Conservation (phyloP, 495 filamentous ascomycete genomes). For the Diplogelasinospora grovesii region DNA sequence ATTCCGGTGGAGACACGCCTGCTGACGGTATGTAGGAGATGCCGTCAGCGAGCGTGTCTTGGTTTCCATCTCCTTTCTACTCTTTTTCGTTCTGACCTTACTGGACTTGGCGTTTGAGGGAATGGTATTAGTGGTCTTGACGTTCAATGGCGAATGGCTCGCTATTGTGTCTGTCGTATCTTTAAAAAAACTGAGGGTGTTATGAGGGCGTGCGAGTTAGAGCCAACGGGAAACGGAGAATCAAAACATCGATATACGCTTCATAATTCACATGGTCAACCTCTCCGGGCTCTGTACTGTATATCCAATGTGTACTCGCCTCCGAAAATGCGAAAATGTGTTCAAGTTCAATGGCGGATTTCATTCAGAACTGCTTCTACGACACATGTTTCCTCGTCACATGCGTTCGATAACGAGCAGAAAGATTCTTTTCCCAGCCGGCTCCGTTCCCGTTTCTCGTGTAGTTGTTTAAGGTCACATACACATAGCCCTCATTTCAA, state of each 20-base stretch:
- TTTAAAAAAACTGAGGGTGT: too few relatives aligned
- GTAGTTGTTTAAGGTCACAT: too few relatives aligned
- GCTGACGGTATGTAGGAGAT: conserved; percentile 9
- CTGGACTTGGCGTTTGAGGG: not conserved
- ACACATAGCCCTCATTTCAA: too few relatives aligned
- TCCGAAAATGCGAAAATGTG: conserved; percentile 5
- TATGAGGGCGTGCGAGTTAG: too few relatives aligned
- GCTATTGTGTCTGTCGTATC: too few relatives aligned
- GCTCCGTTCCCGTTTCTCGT: conserved; percentile 43
- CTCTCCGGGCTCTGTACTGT: too few relatives aligned
- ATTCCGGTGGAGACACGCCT: conserved; percentile 16
- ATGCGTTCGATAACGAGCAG: too few relatives aligned
- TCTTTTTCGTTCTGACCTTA: not conserved
- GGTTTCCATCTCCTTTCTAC: not conserved
- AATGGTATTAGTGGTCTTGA: not conserved
- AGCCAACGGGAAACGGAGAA: too few relatives aligned
- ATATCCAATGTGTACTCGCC: too few relatives aligned
- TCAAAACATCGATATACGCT: too few relatives aligned
- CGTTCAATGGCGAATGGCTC: too few relatives aligned
- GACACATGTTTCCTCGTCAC: conserved; percentile 36
- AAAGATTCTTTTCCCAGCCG: conserved; percentile 38
- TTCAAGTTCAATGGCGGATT: conserved; percentile 29
- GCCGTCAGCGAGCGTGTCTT: not conserved
- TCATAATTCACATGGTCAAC: too few relatives aligned
- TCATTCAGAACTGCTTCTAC: conserved; percentile 43